phyloP scores from a whole-genome alignment of 225 moss, liverwort and hornwort species.

The Sphagnum tenellum region DNA sequence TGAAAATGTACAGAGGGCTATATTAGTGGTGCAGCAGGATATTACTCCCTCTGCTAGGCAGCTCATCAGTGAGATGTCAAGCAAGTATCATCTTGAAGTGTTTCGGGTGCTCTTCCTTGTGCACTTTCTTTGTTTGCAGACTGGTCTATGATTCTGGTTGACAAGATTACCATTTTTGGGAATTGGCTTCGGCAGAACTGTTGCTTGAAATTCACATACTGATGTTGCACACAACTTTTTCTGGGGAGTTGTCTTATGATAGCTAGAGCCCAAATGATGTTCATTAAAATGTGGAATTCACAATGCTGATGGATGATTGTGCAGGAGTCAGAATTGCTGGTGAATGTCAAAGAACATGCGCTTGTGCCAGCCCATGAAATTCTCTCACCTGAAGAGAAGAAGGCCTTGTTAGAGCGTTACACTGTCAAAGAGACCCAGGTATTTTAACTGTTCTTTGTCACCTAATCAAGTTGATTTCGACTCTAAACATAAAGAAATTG shows the following conservation, averaged over 20 bases:
- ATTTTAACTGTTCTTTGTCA: not conserved
- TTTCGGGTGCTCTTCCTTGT: conserved; percentile 24
- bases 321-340: conserved; percentile 49
- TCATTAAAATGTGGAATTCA: no score
- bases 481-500: no score
- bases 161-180: no score
- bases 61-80: conserved; percentile 48
- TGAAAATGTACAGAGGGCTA: conserved; percentile 38
- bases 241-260: no score
- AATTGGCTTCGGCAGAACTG: no score
- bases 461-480: no score
- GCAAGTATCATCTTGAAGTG: conserved; percentile 55
- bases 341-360: conserved; percentile 52
- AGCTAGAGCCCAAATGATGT: no score
- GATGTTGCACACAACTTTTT: no score
- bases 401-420: conserved; percentile 43
- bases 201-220: no score
- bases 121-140: no score
- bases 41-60: conserved; percentile 48
- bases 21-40: conserved; percentile 49
- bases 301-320: not conserved
- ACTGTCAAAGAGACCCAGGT: conserved; percentile 57
- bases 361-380: conserved; percentile 51
- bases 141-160: no score
- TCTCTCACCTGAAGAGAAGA: conserved; percentile 40